phyloP scores from a whole-genome alignment of 1,139 yeast species.

The Wickerhamiella pararugosa region DNA sequence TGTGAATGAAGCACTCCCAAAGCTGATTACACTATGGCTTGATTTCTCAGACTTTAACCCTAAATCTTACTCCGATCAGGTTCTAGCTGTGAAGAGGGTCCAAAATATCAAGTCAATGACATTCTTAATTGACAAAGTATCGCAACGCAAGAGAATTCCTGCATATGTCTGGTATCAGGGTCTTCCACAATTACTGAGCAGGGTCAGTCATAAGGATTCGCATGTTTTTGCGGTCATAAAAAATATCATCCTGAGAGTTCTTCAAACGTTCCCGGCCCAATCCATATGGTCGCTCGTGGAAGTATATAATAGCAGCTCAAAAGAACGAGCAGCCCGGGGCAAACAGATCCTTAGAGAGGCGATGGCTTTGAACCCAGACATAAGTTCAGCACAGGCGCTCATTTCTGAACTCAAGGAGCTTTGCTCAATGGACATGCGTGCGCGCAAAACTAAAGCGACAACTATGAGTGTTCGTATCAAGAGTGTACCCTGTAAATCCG shows the following conservation, averaged over 20 bases:
- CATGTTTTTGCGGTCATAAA: slow-evolving; percentile 43
- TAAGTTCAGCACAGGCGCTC: slow-evolving; percentile 8
- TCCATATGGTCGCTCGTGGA: slow-evolving; percentile 77
- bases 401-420: slow-evolving; percentile 10
- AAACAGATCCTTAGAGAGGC: slow-evolving; percentile 26
- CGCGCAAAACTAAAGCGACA: neutral
- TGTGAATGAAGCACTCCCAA: slow-evolving; percentile 77
- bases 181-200: slow-evolving; percentile 69
- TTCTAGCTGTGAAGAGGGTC: too few relatives aligned
- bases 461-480: too few relatives aligned
- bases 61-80: too few relatives aligned
- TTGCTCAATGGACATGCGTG: slow-evolving; percentile 6
- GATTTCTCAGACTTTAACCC: slow-evolving; percentile 34
- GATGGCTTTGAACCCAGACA: slow-evolving; percentile 8
- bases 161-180: slow-evolving; percentile 71
- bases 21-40: slow-evolving; percentile 79
- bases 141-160: slow-evolving; percentile 27
- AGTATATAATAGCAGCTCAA: slow-evolving; percentile 36
- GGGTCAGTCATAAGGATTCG: slow-evolving; percentile 52
- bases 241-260: slow-evolving; percentile 40
- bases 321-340: slow-evolving; percentile 41
- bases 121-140: too few relatives aligned
- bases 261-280: slow-evolving; percentile 60
- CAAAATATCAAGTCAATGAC: too few relatives aligned
- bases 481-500: too few relatives aligned